Percentiles rank a stretch among this genome's conserved stretches.
These are phyloP conservation scores for Limtongia smithiae DNA, from an alignment of 805 yeast species.

Conservation along the genomic window DNA sequence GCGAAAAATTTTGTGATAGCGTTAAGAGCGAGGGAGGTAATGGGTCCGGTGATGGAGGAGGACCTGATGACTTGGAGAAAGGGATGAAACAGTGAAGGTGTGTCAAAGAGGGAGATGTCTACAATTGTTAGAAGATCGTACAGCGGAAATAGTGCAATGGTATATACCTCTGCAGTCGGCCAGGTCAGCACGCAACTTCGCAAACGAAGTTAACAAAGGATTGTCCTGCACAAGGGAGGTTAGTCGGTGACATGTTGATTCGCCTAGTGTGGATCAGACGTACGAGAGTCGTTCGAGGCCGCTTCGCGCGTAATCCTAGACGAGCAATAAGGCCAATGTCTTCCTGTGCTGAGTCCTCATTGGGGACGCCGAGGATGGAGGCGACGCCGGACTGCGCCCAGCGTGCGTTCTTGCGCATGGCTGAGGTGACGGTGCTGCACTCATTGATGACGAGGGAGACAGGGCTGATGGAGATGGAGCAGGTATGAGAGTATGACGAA, in stretches of 20 bases:
- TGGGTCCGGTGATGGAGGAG: constrained; percentile 77
- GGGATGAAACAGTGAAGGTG: constrained; percentile 76
- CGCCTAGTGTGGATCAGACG: no score
- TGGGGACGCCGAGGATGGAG: constrained; percentile 69
- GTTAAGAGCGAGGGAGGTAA: constrained; percentile 75
- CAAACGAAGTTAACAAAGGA: constrained; percentile 48
- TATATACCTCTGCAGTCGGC: constrained; percentile 45
- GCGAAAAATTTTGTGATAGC: constrained; percentile 71
- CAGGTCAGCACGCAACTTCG: constrained; percentile 71
- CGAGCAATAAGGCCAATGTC: constrained; percentile 41
- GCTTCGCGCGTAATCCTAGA: constrained; percentile 34
- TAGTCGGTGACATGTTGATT: no score
- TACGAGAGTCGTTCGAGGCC: constrained; percentile 22
- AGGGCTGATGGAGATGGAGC: constrained; percentile 58
- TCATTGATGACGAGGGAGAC: constrained; percentile 82
- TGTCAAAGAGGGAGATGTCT: constrained; percentile 56
- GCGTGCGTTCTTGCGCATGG: constrained; percentile 82
- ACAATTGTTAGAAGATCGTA: not conserved
- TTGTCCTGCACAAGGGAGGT: constrained; percentile 22
- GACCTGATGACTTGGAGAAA: constrained; percentile 79
- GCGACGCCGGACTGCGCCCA: constrained; percentile 79
- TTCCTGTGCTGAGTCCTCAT: constrained; percentile 44
- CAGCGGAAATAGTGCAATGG: no score
- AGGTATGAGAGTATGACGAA: constrained; percentile 21
- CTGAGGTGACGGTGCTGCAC: constrained; percentile 78